phyloP scores from a whole-genome alignment of 2,329 filamentous ascomycete genomes.

The Pyrenophora graminea region DNA sequence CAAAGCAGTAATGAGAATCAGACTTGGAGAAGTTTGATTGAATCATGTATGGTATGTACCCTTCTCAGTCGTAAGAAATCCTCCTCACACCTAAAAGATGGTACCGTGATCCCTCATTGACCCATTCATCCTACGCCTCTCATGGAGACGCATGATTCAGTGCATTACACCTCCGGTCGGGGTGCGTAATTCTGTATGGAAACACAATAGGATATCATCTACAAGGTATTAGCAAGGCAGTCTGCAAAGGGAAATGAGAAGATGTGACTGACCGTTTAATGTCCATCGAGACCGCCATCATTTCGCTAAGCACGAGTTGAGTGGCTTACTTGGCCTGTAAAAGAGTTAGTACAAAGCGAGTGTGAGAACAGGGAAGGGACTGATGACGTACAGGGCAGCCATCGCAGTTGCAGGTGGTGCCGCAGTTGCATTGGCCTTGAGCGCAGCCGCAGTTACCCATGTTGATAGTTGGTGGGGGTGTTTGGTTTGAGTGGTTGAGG shows the following conservation, averaged over 20 bases:
- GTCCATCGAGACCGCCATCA: background rate
- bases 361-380: background rate
- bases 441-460: conserved; percentile 34
- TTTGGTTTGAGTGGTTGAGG: conserved; percentile 2
- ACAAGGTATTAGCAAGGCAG: background rate
- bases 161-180: no score
- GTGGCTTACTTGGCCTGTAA: conserved; percentile 25
- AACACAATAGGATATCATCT: background rate
- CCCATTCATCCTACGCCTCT: no score
- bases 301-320: background rate
- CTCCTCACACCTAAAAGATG: no score
- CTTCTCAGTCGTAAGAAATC: no score
- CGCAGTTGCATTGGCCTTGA: conserved; percentile 32
- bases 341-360: background rate
- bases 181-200: no score
- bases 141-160: no score
- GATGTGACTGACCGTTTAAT: conserved; percentile 2
- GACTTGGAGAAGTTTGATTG: no score
- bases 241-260: background rate
- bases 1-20: no score
- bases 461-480: conserved; percentile 3
- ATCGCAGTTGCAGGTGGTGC: conserved; percentile 29
- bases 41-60: no score
- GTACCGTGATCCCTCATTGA: no score
- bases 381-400: conserved; percentile 30